Base-by-base conservation (phyloP, 139 green algal species). In the Chlorella sp. region DNA sequence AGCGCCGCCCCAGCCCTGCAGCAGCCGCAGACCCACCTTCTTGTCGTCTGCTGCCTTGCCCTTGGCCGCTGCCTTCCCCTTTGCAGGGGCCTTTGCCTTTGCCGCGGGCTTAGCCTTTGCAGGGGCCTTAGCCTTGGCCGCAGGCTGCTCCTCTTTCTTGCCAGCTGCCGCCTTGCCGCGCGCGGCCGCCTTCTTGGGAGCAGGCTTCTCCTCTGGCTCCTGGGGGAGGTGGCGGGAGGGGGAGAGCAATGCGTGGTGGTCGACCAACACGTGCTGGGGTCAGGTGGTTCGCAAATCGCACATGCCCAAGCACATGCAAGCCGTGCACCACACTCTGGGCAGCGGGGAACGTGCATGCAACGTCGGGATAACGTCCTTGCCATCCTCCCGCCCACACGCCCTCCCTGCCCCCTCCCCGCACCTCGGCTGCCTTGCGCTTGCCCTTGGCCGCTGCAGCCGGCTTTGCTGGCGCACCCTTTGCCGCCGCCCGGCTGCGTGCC, bases 141-240 rank as follows among this genome's bases (percentile, higher is more conserved):
- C 38, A 5, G 73, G 12, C 34, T 30, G 9, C 44, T 7, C 30
- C 51, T 38, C 64, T 38, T 85, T 85, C 36, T 85, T 85, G 60
- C 63, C 56, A 4, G 80, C 32, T 32, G 80, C 72, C 6, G 36
- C 34, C 68, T 74, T 74, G 32, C 18, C 57, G 57, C 57, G 57
- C 57, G 57, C 30, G 34, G 74, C 74, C 6, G 6, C 47, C 78
- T 84, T 84, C 55, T 55, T 75, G 41, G 78, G 11, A 1, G 78
- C 78, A 28, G 78, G 44, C 78, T 74, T 83, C 47, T 83, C 55
- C 57, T 68, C 34, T 15, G 67, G 25, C 32, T 39, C 25, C 67
- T 74, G 67, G 4, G 67, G 67, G 32, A 32, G 25, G 21, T 11
- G 6, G 34, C n/a, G 30, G 36, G 26, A 81, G 44, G n/a, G n/a